Percentiles rank a stretch among this genome's conserved stretches.
Conservation (phyloP, 371 early-diverging fungal genomes). For the Capillidium heterosporum region DNA sequence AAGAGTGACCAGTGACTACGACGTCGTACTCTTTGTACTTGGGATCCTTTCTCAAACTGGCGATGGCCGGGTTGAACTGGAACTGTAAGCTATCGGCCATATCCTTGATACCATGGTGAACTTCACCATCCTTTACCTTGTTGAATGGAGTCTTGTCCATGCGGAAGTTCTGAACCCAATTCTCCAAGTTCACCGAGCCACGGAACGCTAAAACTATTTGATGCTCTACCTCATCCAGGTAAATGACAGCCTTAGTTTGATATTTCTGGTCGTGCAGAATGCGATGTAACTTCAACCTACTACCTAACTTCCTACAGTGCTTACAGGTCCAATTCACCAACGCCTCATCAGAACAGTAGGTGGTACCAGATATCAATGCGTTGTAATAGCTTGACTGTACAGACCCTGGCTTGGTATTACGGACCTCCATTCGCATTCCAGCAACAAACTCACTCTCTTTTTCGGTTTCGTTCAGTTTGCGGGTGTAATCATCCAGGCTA, state of each 20-base stretch:
- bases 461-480: too few species aligned
- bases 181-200: background rate
- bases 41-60: background rate
- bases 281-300: background rate
- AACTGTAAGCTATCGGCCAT: too few species aligned
- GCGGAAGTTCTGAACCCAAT: background rate
- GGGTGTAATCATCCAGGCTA: too few species aligned
- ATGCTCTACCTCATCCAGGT: background rate
- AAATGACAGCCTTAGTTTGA: background rate
- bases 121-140: too few species aligned
- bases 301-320: background rate
- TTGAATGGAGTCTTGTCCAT: too few species aligned
- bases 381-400: too few species aligned
- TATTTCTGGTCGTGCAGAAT: background rate
- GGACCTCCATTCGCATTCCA: too few species aligned
- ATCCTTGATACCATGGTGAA: too few species aligned
- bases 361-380: background rate
- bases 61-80: background rate
- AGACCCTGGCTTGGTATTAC: too few species aligned
- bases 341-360: background rate
- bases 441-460: too few species aligned
- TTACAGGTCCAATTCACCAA: background rate
- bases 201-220: background rate
- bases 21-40: background rate
- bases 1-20: background rate